A percentile compares a stretch with the other conserved stretches of the same genome.
Conservation (phyloP, 1,284 basidiomycete genomes). For the Heterobasidion irregulare region DNA sequence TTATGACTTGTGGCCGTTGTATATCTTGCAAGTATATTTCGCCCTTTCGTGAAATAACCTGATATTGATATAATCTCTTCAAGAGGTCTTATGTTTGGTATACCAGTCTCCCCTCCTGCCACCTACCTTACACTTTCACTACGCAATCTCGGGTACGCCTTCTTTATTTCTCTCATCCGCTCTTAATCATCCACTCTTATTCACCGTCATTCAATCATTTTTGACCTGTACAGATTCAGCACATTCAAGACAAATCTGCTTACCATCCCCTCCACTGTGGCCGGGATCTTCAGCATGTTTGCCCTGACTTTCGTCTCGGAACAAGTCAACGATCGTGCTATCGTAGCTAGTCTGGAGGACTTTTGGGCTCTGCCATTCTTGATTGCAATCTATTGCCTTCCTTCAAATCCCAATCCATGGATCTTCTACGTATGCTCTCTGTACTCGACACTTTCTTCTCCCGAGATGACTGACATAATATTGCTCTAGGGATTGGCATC, state of each 20-base stretch:
- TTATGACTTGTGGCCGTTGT: slow-evolving; percentile 66
- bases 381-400: slow-evolving; percentile 36
- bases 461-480: neutral
- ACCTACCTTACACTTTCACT: slow-evolving; percentile 58
- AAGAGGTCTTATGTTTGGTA: slow-evolving; percentile 35
- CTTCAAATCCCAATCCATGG: slow-evolving; percentile 38
- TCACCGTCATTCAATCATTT: neutral
- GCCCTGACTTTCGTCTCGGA: slow-evolving; percentile 14
- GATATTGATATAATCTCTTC: neutral
- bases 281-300: slow-evolving; percentile 21
- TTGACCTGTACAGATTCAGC: slow-evolving; percentile 31
- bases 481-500: slow-evolving; percentile 16
- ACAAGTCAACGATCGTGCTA: slow-evolving; percentile 13
- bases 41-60: slow-evolving; percentile 3
- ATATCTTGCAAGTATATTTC: slow-evolving; percentile 36
- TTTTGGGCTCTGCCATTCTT: slow-evolving; percentile 47
- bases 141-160: slow-evolving; percentile 40
- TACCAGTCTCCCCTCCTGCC: slow-evolving; percentile 39
- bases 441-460: neutral
- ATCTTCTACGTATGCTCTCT: slow-evolving; percentile 27
- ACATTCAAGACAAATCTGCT: slow-evolving; percentile 57
- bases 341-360: slow-evolving; percentile 39
- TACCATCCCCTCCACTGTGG: slow-evolving; percentile 40
- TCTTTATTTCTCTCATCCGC: neutral
- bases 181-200: neutral